Evolutionary conservation across 768 basidiomycete genomes (phyloP).

Genomic region (Calocybe cyanea): DNA sequence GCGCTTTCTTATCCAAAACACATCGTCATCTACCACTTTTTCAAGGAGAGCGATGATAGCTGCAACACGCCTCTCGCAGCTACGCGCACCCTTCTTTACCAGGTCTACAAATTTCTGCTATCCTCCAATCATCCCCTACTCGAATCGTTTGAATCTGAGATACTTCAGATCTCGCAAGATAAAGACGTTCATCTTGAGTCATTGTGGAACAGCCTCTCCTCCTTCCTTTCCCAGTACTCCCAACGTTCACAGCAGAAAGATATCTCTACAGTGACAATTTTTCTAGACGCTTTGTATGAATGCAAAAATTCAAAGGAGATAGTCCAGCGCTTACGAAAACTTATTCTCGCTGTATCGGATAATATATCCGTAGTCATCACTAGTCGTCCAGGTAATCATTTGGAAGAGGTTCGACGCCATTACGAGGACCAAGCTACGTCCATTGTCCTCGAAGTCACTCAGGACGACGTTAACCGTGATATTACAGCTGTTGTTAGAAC

Average conservation of each 20-base stretch:
- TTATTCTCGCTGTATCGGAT: not conserved
- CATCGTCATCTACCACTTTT: constrained; percentile 4
- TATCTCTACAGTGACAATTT: not conserved
- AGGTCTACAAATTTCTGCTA: not conserved
- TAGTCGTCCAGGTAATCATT: constrained; percentile 3
- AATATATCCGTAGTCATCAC: not conserved
- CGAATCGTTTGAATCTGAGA: not conserved
- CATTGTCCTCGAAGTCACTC: not conserved
- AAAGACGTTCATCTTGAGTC: not conserved
- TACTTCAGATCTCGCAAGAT: not conserved
- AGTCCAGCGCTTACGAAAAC: not conserved
- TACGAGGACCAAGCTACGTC: not conserved
- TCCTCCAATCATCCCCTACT: not conserved
- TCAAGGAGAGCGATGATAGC: constrained; percentile 6
- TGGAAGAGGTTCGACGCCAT: not conserved
- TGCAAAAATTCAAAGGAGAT: constrained; percentile 3
- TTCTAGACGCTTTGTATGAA: constrained; percentile 5
- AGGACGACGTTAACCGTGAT: constrained; percentile 5
- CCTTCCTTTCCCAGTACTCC: not conserved
- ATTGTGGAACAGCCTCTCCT: constrained; percentile 3
- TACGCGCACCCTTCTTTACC: constrained; percentile 1
- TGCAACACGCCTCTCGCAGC: constrained; percentile 1
- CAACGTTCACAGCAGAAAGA: not conserved
- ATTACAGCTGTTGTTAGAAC: not conserved
- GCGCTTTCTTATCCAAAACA: not conserved